Evolutionary conservation across 2,329 filamentous ascomycete species (phyloP), one percentile per base, ranked within the genome.

Genomic region (Nectriaceae sp.): DNA sequence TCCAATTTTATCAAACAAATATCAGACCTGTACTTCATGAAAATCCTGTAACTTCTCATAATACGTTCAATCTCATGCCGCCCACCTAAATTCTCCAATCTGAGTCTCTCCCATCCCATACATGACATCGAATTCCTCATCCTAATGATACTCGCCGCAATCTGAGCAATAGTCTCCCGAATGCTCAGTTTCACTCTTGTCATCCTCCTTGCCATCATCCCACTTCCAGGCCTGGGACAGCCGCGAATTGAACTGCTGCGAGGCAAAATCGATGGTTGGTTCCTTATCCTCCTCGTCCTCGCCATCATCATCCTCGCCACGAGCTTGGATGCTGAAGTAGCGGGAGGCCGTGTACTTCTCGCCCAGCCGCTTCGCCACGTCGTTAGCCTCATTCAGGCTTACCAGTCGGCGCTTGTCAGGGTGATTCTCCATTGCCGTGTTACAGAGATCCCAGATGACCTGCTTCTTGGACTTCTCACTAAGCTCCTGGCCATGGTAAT

Each of bases 331-430:
- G 51, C 61, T 66, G 40, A 72, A 73, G 59, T 73, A 71, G 5
- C 70, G 63, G 8, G 65, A 68, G 4, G 56, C 50, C 20, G 63
- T 60, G 55, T 77, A 73, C 60, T 67, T 76, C 64, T 83, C 78
- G 47, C 78, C 77, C 13, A 83, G 65, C 21, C 80, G 68, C 61
- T 73, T 77, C 37, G 80, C 79, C 54, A 83, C 80, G 58, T 84
- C 79, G 57, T 81, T 82, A 42, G 79, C 79, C 59, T 82, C 77
- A 59, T 76, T 73, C 40, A 83, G 68, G 51, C 74, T 79, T 42
- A 80, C 78, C 15, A 83, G 72, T 3, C 73, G 73, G 21, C 80
- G 74, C 54, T 71, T 72, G 24, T 62, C 67, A 21, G 65, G 61
- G 26, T 67, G 51, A 46, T 60, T 61, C 40, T 59, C 45, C 58